These are phyloP conservation scores for Henckelia pumila DNA, from an alignment of 257 asterid genomes.

Conservation along the genomic window DNA sequence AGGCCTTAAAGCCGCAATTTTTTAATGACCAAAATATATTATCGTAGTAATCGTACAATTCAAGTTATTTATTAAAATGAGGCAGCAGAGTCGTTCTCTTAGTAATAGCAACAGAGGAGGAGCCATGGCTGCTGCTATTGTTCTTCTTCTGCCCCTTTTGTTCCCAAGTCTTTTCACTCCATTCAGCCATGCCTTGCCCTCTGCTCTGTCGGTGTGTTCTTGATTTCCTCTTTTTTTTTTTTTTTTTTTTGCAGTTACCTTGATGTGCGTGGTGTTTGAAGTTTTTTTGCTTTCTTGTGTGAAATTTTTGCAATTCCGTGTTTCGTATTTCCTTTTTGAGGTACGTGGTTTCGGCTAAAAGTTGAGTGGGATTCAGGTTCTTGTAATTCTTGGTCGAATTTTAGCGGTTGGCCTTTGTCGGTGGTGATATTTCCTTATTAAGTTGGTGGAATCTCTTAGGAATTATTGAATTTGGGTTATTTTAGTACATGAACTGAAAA, in stretches of 20 bases:
- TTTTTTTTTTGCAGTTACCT: slow-evolving; percentile 3
- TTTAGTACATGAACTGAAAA: slow-evolving; percentile 8
- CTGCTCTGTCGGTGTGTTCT: slow-evolving; percentile 60
- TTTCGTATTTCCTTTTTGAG: slow-evolving; percentile 13
- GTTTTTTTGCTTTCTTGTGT: slow-evolving; percentile 11
- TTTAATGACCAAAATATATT: background rate
- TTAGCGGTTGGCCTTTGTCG: slow-evolving; percentile 9
- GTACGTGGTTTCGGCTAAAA: slow-evolving; percentile 15
- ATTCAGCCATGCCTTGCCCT: slow-evolving; percentile 66
- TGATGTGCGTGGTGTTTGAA: slow-evolving; percentile 19
- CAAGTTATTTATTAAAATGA: slow-evolving; percentile 24
- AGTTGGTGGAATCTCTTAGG: slow-evolving; percentile 4
- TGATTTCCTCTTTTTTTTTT: slow-evolving; percentile 14
- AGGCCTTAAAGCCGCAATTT: slow-evolving; percentile 25
- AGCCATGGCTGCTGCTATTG: slow-evolving; percentile 69
- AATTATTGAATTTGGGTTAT: background rate
- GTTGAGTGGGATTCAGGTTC: slow-evolving; percentile 15
- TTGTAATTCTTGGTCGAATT: background rate
- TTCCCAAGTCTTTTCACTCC: slow-evolving; percentile 56
- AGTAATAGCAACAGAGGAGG: slow-evolving; percentile 51
- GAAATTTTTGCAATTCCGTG: background rate
- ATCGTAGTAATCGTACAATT: background rate
- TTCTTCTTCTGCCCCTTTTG: slow-evolving; percentile 63
- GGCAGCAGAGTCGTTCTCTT: slow-evolving; percentile 44
- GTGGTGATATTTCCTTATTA: slow-evolving; percentile 22